Evolutionary conservation across 352 stramenopile genomes (phyloP).

Genomic region (Phytophthora pinifolia): DNA sequence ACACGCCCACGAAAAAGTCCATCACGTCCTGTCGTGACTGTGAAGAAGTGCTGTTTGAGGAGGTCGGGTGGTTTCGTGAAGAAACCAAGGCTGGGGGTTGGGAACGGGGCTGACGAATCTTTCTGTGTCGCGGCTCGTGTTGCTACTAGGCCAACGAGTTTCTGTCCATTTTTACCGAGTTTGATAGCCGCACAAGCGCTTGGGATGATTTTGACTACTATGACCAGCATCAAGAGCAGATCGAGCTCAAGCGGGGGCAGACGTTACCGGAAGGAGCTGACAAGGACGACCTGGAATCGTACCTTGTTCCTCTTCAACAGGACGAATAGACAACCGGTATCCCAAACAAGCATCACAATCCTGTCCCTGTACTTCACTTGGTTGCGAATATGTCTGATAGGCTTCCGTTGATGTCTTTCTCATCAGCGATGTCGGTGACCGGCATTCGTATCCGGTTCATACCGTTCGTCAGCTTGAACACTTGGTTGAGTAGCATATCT

Average conservation of each 20-base stretch:
- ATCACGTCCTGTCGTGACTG: conserved; percentile 79
- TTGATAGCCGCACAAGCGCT: conserved; percentile 56
- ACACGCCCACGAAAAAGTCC: conserved; percentile 77
- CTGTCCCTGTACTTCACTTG: conserved; percentile 2
- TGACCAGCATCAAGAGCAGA: conserved; percentile 48
- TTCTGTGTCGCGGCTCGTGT: neutral
- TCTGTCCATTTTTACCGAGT: conserved; percentile 59
- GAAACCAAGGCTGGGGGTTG: neutral
- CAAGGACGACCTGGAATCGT: conserved; percentile 18
- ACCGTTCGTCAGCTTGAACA: conserved; percentile 39
- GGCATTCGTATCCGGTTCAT: conserved; percentile 26
- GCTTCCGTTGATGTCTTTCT: conserved; percentile 10
- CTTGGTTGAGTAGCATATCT: conserved; percentile 41
- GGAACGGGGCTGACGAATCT: conserved; percentile 8
- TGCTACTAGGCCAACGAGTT: conserved; percentile 58
- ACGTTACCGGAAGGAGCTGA: conserved; percentile 13
- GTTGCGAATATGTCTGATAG: conserved; percentile 6
- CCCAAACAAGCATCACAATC: neutral
- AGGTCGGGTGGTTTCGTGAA: conserved; percentile 37
- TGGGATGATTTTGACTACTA: conserved; percentile 79
- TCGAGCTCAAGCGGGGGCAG: conserved; percentile 61
- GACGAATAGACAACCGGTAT: neutral
- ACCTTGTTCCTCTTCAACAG: conserved; percentile 24
- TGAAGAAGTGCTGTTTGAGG: conserved; percentile 75
- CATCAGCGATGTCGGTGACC: neutral